Percentiles rank a stretch among this genome's conserved stretches.
Conservation (phyloP, 441 rosid species). For the Omphalea diandra region DNA sequence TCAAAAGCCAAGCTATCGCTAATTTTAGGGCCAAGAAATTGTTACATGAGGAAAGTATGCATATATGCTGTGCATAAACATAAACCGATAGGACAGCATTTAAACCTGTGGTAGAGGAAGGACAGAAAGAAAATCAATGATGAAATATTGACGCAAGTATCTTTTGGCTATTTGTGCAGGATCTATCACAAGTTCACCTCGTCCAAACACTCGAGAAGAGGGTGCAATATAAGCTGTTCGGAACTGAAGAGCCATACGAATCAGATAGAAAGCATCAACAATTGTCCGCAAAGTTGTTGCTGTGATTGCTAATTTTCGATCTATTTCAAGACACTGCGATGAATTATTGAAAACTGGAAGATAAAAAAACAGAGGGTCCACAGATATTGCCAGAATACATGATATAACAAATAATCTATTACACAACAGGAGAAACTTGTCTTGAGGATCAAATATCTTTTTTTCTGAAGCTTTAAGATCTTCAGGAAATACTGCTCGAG, state of each 20-base stretch:
- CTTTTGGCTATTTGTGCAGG: conserved; percentile 87
- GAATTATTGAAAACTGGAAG: conserved; percentile 70
- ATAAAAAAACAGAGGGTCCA: conserved; percentile 90
- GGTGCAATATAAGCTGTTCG: conserved; percentile 97
- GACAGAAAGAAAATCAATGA: conserved; percentile 82
- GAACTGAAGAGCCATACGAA: conserved; percentile 88
- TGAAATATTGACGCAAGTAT: conserved; percentile 71
- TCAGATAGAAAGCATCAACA: conserved; percentile 78
- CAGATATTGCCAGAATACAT: conserved; percentile 82
- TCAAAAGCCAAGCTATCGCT: background rate
- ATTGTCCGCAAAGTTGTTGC: conserved; percentile 75
- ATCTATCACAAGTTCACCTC: conserved; percentile 97
- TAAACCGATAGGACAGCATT: conserved; percentile 19
- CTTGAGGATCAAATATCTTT: conserved; percentile 94
- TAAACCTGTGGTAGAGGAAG: conserved; percentile 94
- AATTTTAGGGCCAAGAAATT: conserved; percentile 3
- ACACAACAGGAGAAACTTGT: conserved; percentile 76
- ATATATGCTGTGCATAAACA: conserved; percentile 13
- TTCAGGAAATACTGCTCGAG: conserved; percentile 92
- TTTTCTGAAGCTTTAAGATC: conserved; percentile 88
- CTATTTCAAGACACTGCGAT: conserved; percentile 66
- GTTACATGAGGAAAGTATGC: conserved; percentile 10
- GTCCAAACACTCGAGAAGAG: conserved; percentile 92
- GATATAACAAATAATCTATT: conserved; percentile 74
- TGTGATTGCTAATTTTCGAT: conserved; percentile 61